These are phyloP conservation scores for Rhodotorula sp. DNA, from an alignment of 1,284 basidiomycete genomes.

Conservation along the genomic window DNA sequence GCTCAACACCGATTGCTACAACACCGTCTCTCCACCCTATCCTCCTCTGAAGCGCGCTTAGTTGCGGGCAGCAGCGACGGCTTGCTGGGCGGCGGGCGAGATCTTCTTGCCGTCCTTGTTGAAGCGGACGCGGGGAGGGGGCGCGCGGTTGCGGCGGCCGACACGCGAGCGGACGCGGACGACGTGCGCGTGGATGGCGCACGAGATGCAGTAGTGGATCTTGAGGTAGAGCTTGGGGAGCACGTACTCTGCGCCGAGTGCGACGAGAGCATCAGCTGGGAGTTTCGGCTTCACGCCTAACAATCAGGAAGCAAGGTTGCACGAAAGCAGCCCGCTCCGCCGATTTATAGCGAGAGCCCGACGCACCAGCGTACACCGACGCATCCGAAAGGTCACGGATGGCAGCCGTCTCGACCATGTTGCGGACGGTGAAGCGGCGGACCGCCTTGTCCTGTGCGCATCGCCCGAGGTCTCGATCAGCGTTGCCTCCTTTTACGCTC, in stretches of 20 bases:
- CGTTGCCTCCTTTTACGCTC: neutral
- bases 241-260: slow-evolving; percentile 70
- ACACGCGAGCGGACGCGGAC: slow-evolving; percentile 93
- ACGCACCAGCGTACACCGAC: slow-evolving; percentile 84
- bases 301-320: neutral
- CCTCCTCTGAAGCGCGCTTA: neutral
- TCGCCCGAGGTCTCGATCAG: neutral
- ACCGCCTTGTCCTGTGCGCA: slow-evolving; percentile 87
- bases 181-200: slow-evolving; percentile 98
- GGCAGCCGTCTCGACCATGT: slow-evolving; percentile 98
- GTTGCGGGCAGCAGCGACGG: slow-evolving; percentile 10
- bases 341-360: neutral
- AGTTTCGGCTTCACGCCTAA: neutral
- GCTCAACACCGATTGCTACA: no score
- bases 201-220: slow-evolving; percentile 98
- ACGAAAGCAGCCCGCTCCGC: no score
- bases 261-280: neutral
- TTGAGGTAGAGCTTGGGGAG: slow-evolving; percentile 99
- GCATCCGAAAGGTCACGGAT: slow-evolving; percentile 97
- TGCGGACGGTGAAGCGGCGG: slow-evolving; percentile 99
- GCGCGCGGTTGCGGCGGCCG: slow-evolving; percentile 86
- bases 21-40: neutral
- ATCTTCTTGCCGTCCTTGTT: slow-evolving; percentile 65
- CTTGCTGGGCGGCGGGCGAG: slow-evolving; percentile 23
- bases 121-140: slow-evolving; percentile 93